Percentiles rank a stretch among this genome's conserved stretches.
These are phyloP conservation scores for Gilbertella persicaria DNA, from an alignment of 371 early-diverging fungal species.

Conservation along the genomic window DNA sequence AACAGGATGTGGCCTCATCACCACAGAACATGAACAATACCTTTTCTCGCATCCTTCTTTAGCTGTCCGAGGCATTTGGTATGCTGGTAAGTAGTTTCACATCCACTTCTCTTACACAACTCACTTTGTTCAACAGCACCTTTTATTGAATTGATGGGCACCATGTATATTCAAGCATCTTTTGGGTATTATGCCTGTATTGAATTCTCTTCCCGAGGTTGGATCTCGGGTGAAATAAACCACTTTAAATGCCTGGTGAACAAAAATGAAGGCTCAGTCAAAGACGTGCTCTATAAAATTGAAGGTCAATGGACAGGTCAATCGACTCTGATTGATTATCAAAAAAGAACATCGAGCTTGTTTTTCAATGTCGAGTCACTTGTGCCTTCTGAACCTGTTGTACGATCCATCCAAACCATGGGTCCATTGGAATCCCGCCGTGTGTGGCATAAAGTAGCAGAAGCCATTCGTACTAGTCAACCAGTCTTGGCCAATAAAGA, in stretches of 20 bases:
- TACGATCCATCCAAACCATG: conserved; percentile 54
- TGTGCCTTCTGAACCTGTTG: conserved; percentile 28
- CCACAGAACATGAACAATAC: conserved; percentile 37
- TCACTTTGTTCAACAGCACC: conserved; percentile 37
- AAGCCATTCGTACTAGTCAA: conserved; percentile 68
- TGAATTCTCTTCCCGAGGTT: conserved; percentile 74
- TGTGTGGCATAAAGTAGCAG: conserved; percentile 72
- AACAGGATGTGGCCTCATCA: conserved; percentile 18
- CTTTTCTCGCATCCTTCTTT: conserved; percentile 43
- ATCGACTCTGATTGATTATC: conserved; percentile 51
- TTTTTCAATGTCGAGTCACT: conserved; percentile 60
- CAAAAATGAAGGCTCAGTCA: conserved; percentile 24
- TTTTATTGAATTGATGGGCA: conserved; percentile 74
- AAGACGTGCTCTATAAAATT: conserved; percentile 55
- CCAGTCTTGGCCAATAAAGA: conserved; percentile 63
- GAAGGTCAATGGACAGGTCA: conserved; percentile 70
- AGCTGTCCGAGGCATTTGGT: conserved; percentile 53
- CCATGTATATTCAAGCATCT: conserved; percentile 65
- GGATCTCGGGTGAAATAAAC: conserved; percentile 81
- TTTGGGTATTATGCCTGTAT: conserved; percentile 66
- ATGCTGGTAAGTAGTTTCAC: conserved; percentile 33
- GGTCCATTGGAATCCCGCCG: conserved; percentile 64
- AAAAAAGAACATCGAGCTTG: conserved; percentile 37
- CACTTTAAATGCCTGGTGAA: conserved; percentile 63
- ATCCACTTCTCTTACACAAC: not conserved